These are phyloP conservation scores for Phytopythium vexans DNA, from an alignment of 352 stramenopile species.

Conservation along the genomic window DNA sequence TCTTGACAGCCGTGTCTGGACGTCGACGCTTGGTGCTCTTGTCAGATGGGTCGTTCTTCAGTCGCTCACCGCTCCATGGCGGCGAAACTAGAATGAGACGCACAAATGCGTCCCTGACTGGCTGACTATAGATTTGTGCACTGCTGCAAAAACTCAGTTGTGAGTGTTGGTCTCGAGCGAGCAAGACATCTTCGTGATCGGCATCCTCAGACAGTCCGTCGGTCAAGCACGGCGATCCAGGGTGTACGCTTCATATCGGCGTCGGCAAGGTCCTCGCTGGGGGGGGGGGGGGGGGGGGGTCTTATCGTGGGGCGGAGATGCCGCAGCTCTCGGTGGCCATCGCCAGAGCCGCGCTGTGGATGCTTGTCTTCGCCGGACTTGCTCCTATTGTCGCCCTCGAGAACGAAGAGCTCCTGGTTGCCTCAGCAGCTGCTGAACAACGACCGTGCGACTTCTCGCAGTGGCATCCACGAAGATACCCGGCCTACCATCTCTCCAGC, in stretches of 20 bases:
- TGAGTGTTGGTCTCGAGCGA: slow-evolving; percentile 26
- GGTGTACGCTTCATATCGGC: slow-evolving; percentile 22
- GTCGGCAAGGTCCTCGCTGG: slow-evolving; percentile 19
- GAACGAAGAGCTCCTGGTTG: slow-evolving; percentile 8
- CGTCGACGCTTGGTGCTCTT: no score
- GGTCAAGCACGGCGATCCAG: slow-evolving; percentile 21
- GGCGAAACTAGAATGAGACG: no score
- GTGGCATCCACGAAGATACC: slow-evolving; percentile 34
- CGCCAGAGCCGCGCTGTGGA: not conserved
- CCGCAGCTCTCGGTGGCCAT: not conserved
- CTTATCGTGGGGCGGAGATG: no score
- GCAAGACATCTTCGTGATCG: slow-evolving; percentile 19
- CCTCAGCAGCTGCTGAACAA: not conserved
- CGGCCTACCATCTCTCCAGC: slow-evolving; percentile 26
- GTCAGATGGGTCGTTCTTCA: no score
- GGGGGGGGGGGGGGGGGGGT: no score
- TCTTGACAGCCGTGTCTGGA: no score
- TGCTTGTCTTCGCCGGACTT: no score
- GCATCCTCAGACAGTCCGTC: slow-evolving; percentile 28
- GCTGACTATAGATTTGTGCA: not conserved
- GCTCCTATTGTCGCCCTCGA: no score
- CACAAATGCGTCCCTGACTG: no score
- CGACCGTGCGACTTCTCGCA: slow-evolving; percentile 20
- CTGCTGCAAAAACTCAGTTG: not conserved
- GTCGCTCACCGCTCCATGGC: no score